Conservation (phyloP, 441 rosid genomes). For the Jatropha podagrica region DNA sequence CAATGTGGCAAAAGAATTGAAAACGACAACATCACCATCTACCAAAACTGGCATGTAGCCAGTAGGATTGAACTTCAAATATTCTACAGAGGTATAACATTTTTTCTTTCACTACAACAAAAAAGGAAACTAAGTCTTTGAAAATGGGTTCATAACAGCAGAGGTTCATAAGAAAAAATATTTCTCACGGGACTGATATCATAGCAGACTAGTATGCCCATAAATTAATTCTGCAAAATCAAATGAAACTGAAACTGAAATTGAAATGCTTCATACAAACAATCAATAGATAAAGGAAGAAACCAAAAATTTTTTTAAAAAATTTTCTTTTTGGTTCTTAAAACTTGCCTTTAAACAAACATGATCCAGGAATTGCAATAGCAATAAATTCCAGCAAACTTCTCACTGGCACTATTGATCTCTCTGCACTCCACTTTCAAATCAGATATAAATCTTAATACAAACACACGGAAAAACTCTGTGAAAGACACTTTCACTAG, state of each 20-base stretch:
- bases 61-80: slow-evolving; percentile 65
- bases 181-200: slow-evolving; percentile 47
- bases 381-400: not conserved
- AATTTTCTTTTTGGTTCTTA: no score
- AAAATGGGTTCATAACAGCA: not conserved
- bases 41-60: slow-evolving; percentile 73
- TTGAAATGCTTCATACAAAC: not conserved
- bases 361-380: not conserved
- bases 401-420: not conserved
- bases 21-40: slow-evolving; percentile 65
- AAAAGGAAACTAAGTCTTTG: not conserved
- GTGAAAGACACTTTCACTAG: not conserved
- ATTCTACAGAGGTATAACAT: slow-evolving; percentile 38
- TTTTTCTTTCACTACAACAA: no score
- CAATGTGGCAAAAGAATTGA: slow-evolving; percentile 76
- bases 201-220: slow-evolving; percentile 60
- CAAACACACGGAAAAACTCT: not conserved
- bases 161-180: not conserved
- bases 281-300: not conserved
- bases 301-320: not conserved
- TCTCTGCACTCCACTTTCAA: not conserved
- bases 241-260: not conserved
- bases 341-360: no score
- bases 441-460: not conserved
- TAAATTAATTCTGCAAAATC: slow-evolving; percentile 43